Conservation (phyloP, 176 grass and related monocot species). For the Hordeum marinum region DNA sequence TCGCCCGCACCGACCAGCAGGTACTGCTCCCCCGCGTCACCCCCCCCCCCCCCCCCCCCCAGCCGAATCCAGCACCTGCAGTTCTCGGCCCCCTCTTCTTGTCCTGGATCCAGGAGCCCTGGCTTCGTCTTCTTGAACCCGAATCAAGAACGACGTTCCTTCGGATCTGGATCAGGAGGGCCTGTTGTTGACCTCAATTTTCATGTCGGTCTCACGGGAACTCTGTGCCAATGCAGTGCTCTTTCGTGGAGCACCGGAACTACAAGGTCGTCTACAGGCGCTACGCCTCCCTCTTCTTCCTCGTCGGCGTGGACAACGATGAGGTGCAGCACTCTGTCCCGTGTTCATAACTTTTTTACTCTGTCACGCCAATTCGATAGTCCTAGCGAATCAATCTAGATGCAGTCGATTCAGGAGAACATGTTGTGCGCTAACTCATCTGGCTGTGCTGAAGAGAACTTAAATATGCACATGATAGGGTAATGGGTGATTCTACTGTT, state of each 20-base stretch:
- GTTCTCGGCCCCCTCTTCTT: neutral
- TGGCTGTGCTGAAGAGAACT: neutral
- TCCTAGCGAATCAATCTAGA: neutral
- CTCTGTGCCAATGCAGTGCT: constrained; percentile 55
- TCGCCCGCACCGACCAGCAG: constrained; percentile 95
- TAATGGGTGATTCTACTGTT: neutral
- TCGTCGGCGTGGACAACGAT: constrained; percentile 94
- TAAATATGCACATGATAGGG: neutral
- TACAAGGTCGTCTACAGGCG: constrained; percentile 96
- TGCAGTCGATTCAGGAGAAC: neutral
- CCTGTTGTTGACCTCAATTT: neutral
- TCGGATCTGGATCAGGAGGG: constrained; percentile 16
- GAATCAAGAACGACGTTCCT: neutral
- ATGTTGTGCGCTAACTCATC: neutral
- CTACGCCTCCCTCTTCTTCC: constrained; percentile 97
- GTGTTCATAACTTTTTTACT: neutral
- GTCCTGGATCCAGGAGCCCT: constrained; percentile 6
- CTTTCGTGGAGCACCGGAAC: constrained; percentile 97
- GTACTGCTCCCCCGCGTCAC: neutral
- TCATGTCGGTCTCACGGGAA: neutral
- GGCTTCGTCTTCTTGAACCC: too few relatives aligned
- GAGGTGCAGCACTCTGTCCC: constrained; percentile 41
- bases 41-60: neutral
- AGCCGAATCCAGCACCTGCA: neutral
- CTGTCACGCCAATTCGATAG: neutral